A percentile compares a stretch with the other conserved stretches of the same genome.
Conservation (phyloP, 176 grass and related monocot species). For the Chloris gayana region DNA sequence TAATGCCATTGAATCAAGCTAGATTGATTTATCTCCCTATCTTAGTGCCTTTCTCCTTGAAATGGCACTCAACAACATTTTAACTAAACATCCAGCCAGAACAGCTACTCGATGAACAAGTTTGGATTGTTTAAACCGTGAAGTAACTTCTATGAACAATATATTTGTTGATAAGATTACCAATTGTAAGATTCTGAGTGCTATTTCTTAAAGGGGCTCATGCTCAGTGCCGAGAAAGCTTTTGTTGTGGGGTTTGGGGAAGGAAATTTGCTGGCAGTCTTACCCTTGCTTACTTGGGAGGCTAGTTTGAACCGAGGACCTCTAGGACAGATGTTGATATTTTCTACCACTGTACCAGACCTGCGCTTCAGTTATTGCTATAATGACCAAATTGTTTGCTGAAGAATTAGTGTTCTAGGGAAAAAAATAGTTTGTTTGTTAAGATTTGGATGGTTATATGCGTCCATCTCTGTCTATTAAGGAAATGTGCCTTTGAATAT, state of each 20-base stretch:
- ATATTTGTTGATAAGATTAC: not conserved
- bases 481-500: not conserved
- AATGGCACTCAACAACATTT: not conserved
- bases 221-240: not conserved
- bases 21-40: not conserved
- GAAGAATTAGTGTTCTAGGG: too few species aligned
- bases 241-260: too few species aligned
- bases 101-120: constrained; percentile 9
- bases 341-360: not conserved
- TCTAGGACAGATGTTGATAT: too few species aligned
- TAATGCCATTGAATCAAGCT: not conserved
- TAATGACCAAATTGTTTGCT: not conserved
- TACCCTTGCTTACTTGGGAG: not conserved
- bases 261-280: not conserved
- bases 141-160: not conserved
- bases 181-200: not conserved
- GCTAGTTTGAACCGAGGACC: not conserved
- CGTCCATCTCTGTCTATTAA: not conserved
- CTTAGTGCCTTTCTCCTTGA: not conserved
- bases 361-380: not conserved
- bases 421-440: constrained; percentile 1
- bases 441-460: not conserved
- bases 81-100: not conserved
- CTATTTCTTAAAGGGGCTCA: not conserved
- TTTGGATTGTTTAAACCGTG: not conserved